A percentile compares a stretch with the other conserved stretches of the same genome.
phyloP scores from a whole-genome alignment of 2,329 filamentous ascomycete genomes.

The Colletotrichum ledebouriae region DNA sequence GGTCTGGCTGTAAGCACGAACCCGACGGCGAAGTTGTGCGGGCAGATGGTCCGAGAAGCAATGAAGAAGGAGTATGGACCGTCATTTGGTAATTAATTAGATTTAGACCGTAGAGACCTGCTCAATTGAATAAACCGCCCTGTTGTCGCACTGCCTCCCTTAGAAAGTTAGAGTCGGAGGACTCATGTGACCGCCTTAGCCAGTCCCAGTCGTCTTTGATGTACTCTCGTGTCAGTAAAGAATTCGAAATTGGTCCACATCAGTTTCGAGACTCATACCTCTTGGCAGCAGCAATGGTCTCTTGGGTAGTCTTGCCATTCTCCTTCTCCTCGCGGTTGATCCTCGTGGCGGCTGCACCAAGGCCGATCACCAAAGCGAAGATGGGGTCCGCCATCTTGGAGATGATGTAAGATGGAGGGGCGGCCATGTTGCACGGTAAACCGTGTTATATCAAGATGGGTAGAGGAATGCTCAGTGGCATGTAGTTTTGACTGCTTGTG shows the following conservation, averaged over 20 bases:
- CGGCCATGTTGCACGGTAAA: conserved; percentile 57
- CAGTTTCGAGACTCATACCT: conserved; percentile 48
- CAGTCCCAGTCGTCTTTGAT: conserved; percentile 46
- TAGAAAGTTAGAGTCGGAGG: not conserved
- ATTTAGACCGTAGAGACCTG: not conserved
- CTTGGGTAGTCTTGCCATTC: conserved; percentile 65
- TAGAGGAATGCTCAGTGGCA: too few species aligned
- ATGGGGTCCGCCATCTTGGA: conserved; percentile 71
- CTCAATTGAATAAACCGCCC: conserved; percentile 17
- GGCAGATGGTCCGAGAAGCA: conserved; percentile 76
- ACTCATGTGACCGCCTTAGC: conserved; percentile 24
- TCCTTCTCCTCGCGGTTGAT: conserved; percentile 73
- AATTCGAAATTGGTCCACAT: too few species aligned
- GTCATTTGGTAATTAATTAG: conserved; percentile 54
- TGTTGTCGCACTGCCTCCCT: not conserved
- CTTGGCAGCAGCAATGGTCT: conserved; percentile 63
- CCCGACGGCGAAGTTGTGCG: conserved; percentile 77
- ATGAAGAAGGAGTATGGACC: conserved; percentile 77
- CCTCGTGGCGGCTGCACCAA: conserved; percentile 67
- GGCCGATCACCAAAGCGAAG: conserved; percentile 69
- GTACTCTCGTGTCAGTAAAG: not conserved
- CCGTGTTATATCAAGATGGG: not conserved
- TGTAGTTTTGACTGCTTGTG: too few species aligned
- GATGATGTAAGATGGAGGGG: conserved; percentile 68
- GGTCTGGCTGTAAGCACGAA: conserved; percentile 75